Evolutionary conservation across 2,329 filamentous ascomycete genomes (phyloP).

Genomic region (Ceratocystis variospora): DNA sequence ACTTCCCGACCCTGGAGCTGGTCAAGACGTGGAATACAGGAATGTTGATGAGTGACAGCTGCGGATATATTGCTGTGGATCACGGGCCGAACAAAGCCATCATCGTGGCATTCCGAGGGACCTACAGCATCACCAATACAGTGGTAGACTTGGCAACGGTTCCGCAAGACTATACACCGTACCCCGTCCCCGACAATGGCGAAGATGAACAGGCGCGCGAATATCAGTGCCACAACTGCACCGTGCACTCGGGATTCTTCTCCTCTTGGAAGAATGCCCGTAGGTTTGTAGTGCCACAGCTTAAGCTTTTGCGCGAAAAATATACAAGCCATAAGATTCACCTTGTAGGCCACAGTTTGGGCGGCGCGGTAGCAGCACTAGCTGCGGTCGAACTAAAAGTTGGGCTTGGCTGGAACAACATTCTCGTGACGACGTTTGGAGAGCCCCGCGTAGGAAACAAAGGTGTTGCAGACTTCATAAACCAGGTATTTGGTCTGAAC

Average conservation of each 20-base stretch:
- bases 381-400: conserved; percentile 67
- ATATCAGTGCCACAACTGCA: conserved; percentile 66
- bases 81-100: conserved; percentile 44
- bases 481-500: conserved; percentile 36
- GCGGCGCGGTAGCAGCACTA: conserved; percentile 79
- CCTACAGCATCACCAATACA: conserved; percentile 85
- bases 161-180: conserved; percentile 82
- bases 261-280: conserved; percentile 69
- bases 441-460: conserved; percentile 58
- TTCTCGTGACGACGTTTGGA: conserved; percentile 79
- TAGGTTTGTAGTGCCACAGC: conserved; percentile 49
- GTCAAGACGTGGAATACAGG: conserved; percentile 85
- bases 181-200: conserved; percentile 45
- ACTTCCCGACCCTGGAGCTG: conserved; percentile 69
- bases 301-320: conserved; percentile 44
- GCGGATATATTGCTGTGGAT: conserved; percentile 86
- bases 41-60: conserved; percentile 71
- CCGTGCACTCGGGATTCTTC: conserved; percentile 83
- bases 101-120: conserved; percentile 81
- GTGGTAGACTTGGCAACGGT: conserved; percentile 80
- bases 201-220: conserved; percentile 22
- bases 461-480: conserved; percentile 41
- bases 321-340: conserved; percentile 62
- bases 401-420: conserved; percentile 58
- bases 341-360: conserved; percentile 80